Evolutionary conservation across 306 rosid species (phyloP), one percentile per base, ranked within the genome.

Genomic region (Castanea mollissima): DNA sequence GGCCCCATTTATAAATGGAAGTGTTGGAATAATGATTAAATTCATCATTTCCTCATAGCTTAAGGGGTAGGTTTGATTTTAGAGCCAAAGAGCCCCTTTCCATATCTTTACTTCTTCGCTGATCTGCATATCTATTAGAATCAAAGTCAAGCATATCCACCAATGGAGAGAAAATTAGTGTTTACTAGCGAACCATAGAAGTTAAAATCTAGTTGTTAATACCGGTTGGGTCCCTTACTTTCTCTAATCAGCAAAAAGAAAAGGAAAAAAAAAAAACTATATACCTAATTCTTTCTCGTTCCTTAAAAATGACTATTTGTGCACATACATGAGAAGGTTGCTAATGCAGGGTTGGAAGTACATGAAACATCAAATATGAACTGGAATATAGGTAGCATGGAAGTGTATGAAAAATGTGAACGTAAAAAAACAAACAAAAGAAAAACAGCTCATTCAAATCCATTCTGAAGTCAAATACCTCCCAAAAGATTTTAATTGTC

Each of bases 401-500:
- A 62, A 5, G 68, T 3, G 14, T 62, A 62, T 12, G 68, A 8
- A 62, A 62, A 62, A 62, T 74, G 9, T 20, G 64, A 46, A 16
- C 27, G 13, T 69, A 49, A 70, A 55, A 75, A 75, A 12, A 63
- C 20, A 41, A 63, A 65, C 35, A 29, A 54, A 75, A 44, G n/a
- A 16, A 15, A 65, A 65, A 57, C 71, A 65, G 41, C 72, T 19
- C 65, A 59, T 14, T 12, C 72, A 34, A 51, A 5, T 38, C 32
- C 79, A 79, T 21, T 27, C 41, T 72, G 78, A 55, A 60, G 56
- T 46, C 83, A 69, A 49, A 55, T 95, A 92, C 98, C 98, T 95
- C 98, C 99, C 99, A 95, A 81, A 95, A 95, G 10, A 90, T 78
- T 87, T 87, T 95, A 75, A 95, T 75, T 5, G 99, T 89, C 49